Evolutionary conservation across 441 rosid species (phyloP), one percentile per base, ranked within the genome.

Genomic region (Gossypium laxum): DNA sequence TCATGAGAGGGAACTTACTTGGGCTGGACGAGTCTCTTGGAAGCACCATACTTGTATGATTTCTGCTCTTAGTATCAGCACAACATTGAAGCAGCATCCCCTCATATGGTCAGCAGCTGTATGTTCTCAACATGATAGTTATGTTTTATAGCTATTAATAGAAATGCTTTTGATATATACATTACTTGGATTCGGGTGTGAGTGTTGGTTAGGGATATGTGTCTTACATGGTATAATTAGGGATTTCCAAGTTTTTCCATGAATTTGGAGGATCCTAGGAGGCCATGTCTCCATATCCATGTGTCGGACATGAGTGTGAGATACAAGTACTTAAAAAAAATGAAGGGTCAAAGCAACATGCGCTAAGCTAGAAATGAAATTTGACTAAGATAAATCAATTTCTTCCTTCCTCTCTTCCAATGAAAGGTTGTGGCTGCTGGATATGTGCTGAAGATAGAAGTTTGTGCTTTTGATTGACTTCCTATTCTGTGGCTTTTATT

Each of bases 1-100:
- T 82, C 99, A 95, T 70, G 99, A 92, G 78, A 83, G 80, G 82
- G 98, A 95, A 85, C 93, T 82, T 81, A 92, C 96, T 65, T 92
- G 99, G 97, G 97, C 98, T 34, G 99, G 99, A 66, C 88, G 97
- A 74, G 76, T 89, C 74, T 75, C 93, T 34, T 95, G 96, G 98
- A 95, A 95, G 84, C 91, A 88, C 78, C 99, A 95, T 75, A 89
- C 99, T 75, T 89, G 98, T 87, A 84, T 78, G 88, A 83, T 95
- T 77, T 91, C 99, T 80, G 97, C 98, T 32, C 87, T 95, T 79
- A 95, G 98, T 80, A 92, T 95, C 81, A 95, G 93, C 81, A 88
- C 98, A 61, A 87, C 93, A 58, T 79, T 87, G 83, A 91, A 92
- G 87, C 98, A 89, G 80, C 96, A 94, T 73, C 97, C 99, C 45